Base-by-base conservation (phyloP, 2,329 filamentous ascomycete species). In the Leptoxyphium fumago region DNA sequence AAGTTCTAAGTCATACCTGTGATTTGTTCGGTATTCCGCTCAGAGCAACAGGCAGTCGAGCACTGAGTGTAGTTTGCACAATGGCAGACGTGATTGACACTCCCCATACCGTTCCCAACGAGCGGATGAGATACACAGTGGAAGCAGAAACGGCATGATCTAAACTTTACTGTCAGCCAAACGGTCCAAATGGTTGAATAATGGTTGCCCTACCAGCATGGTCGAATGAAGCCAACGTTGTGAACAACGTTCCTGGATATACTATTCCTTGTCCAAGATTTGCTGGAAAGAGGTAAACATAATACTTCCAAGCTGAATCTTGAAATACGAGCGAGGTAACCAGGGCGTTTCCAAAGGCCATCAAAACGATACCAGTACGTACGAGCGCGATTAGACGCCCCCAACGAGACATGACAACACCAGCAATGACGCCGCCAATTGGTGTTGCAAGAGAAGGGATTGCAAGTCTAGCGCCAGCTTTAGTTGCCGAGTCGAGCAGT, bases 91-190 rank as follows among this genome's bases (percentile, higher is more conserved):
- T 75, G 30, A 76, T 64, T 1, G 77, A 76, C 1, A 81, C 77
- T 9, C 77, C 77, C 70, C 75, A 80, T 13, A 81, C 76, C 0
- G 71, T 74, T 2, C 77, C 77, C 2, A 81, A 61, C 0, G 75
- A 80, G 21, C 77, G 71, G 38, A 81, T 70, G 15, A 81, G 67
- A 55, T 81, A 81, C 6, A 78, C 72, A 0, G 73, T 78, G 1
- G 75, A 80, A 2, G 76, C 70, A 0, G 72, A 74, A 1, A 80
- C 75, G 10, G 76, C 75, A 52, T 80, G 75, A 43, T 80, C 77
- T 78, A 32, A 10, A 28, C 6, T 1, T n/a, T n/a, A n/a, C n/a
- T n/a, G n/a, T n/a, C n/a, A n/a, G n/a, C n/a, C n/a, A n/a, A n/a
- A n/a, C n/a, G 1, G 17, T n/a, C 36, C 45, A 14, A 38, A 30